A percentile compares a stretch with the other conserved stretches of the same genome.
phyloP scores from a whole-genome alignment of 257 asterid species.

The Parsonsia alboflavescens region DNA sequence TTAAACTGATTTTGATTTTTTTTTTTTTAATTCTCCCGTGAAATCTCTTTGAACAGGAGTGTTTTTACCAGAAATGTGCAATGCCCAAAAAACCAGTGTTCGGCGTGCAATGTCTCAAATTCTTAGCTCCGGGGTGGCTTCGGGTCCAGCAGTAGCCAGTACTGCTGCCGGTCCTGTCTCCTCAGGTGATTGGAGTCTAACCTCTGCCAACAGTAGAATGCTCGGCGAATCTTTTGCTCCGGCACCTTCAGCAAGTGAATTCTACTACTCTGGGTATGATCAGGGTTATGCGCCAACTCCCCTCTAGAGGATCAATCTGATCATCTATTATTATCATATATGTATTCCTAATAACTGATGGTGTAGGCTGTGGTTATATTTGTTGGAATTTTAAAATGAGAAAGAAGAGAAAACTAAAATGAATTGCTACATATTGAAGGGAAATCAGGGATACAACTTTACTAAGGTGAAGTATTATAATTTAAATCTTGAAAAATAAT shows the following conservation, averaged over 20 bases:
- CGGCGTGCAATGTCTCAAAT: slow-evolving; percentile 7
- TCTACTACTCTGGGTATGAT: neutral
- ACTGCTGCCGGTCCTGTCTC: neutral
- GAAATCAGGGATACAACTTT: too few relatives aligned
- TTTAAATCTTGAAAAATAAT: too few relatives aligned
- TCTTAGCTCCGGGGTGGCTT: neutral
- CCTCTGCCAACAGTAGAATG: neutral
- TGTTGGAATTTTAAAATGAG: too few relatives aligned
- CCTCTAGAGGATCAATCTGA: neutral
- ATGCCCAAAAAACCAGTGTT: neutral
- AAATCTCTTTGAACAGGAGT: slow-evolving; percentile 1
- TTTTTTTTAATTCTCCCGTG: too few relatives aligned
- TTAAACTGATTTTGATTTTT: too few relatives aligned
- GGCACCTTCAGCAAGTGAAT: neutral
- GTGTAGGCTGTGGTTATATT: neutral
- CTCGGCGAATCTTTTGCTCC: neutral
- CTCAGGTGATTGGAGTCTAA: neutral
- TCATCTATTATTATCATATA: neutral
- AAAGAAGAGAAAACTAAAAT: too few relatives aligned
- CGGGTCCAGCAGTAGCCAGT: neutral
- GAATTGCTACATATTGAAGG: too few relatives aligned
- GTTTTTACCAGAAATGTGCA: slow-evolving; percentile 4
- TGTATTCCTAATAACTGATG: neutral
- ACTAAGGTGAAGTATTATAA: too few relatives aligned
- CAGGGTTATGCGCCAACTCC: neutral